phyloP scores from a whole-genome alignment of 306 rosid genomes.

The Nissolia schottii region DNA sequence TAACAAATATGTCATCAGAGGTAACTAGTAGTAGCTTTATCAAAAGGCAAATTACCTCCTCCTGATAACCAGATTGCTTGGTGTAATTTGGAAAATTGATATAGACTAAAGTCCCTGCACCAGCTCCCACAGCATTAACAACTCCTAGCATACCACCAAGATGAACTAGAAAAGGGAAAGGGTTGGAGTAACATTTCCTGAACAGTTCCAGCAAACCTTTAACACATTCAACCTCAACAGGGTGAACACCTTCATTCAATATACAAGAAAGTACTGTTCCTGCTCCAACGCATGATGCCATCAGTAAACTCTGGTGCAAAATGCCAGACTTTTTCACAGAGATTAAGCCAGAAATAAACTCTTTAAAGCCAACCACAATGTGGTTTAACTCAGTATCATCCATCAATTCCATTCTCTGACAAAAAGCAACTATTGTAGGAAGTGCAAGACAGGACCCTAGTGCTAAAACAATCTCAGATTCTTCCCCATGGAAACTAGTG shows the following conservation, averaged over 20 bases:
- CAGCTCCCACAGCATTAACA: constrained; percentile 77
- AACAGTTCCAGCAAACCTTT: constrained; percentile 66
- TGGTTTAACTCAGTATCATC: constrained; percentile 53
- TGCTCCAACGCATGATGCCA: constrained; percentile 91
- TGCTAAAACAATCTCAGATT: constrained; percentile 48
- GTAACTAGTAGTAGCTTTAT: constrained; percentile 1
- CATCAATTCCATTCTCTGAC: constrained; percentile 79
- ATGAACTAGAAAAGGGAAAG: constrained; percentile 65
- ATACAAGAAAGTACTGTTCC: constrained; percentile 66
- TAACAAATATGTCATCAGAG: not conserved
- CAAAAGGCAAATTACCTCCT: constrained; percentile 47
- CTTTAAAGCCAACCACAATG: constrained; percentile 53
- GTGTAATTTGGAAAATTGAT: constrained; percentile 41
- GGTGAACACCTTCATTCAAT: constrained; percentile 67
- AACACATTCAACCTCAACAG: constrained; percentile 55
- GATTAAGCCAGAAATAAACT: constrained; percentile 66
- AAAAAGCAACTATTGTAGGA: constrained; percentile 67
- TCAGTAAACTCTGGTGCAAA: constrained; percentile 63
- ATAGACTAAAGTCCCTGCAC: constrained; percentile 59
- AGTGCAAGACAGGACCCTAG: constrained; percentile 91
- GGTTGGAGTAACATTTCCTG: constrained; percentile 70
- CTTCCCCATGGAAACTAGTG: constrained; percentile 30
- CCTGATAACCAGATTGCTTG: constrained; percentile 36
- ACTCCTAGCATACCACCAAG: constrained; percentile 93
- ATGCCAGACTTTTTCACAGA: constrained; percentile 50